Evolutionary conservation across 2,329 filamentous ascomycete species (phyloP).

Genomic region (Fusarium sp.): DNA sequence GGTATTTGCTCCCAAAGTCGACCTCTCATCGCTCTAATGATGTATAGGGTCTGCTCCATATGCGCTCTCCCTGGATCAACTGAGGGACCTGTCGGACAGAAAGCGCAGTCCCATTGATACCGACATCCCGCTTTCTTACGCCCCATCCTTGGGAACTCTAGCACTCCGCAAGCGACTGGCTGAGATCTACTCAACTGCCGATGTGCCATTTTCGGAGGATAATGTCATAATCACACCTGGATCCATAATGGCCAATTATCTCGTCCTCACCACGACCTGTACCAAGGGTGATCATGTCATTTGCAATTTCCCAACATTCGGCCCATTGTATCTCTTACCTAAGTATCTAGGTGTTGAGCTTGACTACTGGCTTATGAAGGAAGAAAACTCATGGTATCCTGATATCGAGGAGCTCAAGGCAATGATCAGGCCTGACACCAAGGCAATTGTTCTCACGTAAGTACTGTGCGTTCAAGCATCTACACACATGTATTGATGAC

Average conservation of each 20-base stretch:
- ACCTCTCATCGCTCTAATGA: not conserved
- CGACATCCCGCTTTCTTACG: not conserved
- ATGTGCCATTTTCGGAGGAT: not conserved
- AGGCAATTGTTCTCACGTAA: not conserved
- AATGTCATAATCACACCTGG: conserved; percentile 9
- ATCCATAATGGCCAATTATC: not conserved
- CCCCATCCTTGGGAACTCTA: not conserved
- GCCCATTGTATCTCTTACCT: not conserved
- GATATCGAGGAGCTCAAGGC: not conserved
- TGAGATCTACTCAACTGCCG: not conserved
- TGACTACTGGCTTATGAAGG: not conserved
- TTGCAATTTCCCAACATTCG: not conserved
- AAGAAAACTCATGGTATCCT: not conserved
- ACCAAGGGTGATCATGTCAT: conserved; percentile 1
- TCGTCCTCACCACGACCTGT: not conserved
- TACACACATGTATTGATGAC: no score
- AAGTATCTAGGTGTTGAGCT: not conserved
- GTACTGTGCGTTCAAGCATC: not conserved
- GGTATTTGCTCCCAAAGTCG: not conserved
- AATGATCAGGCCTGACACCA: not conserved
- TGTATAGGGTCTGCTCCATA: not conserved
- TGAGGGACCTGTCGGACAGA: not conserved
- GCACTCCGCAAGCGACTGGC: not conserved
- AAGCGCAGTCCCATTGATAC: not conserved
- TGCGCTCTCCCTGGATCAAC: not conserved